Percentiles rank a stretch among this genome's conserved stretches.
Evolutionary conservation across 164 flowering plant species (phyloP).

Genomic region (Stephania cephalantha): DNA sequence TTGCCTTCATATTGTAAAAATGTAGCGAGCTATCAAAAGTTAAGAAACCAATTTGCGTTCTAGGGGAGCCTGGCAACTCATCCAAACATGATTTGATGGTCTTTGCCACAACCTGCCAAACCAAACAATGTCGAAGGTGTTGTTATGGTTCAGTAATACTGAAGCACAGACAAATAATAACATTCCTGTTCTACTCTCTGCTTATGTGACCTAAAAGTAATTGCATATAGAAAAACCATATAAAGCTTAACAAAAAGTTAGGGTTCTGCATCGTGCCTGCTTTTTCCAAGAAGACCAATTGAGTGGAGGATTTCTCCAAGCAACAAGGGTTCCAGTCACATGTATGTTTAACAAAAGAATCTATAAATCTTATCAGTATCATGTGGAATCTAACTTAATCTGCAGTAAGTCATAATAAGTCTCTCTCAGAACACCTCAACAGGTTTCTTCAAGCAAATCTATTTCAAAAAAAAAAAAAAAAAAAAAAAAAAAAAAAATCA

Average conservation of each 20-base stretch:
- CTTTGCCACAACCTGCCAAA: slow-evolving; percentile 72
- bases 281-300: too few relatives aligned
- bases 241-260: too few relatives aligned
- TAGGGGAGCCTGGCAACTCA: slow-evolving; percentile 77
- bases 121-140: slow-evolving; percentile 5
- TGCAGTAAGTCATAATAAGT: background rate
- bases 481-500: background rate
- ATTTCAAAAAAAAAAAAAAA: background rate
- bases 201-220: background rate
- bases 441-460: too few relatives aligned
- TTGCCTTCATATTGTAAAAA: slow-evolving; percentile 93
- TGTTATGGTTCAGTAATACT: background rate
- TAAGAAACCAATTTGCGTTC: slow-evolving; percentile 95
- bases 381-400: background rate
- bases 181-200: background rate
- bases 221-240: too few relatives aligned
- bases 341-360: background rate
- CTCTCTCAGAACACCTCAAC: background rate
- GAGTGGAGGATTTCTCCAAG: too few relatives aligned
- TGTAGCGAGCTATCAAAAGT: slow-evolving; percentile 95
- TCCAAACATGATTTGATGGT: slow-evolving; percentile 87
- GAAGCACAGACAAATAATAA: background rate
- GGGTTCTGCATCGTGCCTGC: too few relatives aligned
- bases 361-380: background rate
- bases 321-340: too few relatives aligned